These are phyloP conservation scores for Mycena sp. DNA, from an alignment of 1,284 basidiomycete genomes.

Conservation along the genomic window DNA sequence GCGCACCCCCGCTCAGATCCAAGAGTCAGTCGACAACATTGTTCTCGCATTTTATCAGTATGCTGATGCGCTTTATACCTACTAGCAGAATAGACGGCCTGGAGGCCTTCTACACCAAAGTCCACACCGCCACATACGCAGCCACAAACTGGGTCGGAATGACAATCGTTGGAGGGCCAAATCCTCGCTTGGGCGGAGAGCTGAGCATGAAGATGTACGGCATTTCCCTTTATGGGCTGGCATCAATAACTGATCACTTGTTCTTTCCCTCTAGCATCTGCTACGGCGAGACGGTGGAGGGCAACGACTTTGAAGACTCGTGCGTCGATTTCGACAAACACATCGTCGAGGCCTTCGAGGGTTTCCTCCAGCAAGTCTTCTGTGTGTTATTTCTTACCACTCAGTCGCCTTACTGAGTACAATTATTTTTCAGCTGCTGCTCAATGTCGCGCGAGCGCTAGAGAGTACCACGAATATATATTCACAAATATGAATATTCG, in stretches of 20 bases:
- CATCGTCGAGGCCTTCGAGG: not conserved
- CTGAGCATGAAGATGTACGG: not conserved
- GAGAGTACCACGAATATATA: no score
- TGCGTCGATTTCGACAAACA: slow-evolving; percentile 12
- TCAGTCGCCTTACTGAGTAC: no score
- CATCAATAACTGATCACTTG: not conserved
- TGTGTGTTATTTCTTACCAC: slow-evolving; percentile 1
- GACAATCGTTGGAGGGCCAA: slow-evolving; percentile 2
- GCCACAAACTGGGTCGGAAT: not conserved
- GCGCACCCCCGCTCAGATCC: not conserved
- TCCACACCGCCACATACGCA: not conserved
- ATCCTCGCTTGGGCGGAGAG: not conserved
- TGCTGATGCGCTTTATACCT: not conserved
- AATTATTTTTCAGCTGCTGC: no score
- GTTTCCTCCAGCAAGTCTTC: not conserved
- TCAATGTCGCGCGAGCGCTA: no score
- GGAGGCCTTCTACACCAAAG: not conserved
- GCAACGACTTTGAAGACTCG: slow-evolving; percentile 18
- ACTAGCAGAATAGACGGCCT: not conserved
- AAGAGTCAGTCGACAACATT: not conserved
- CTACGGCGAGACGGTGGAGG: slow-evolving; percentile 3
- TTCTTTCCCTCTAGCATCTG: not conserved
- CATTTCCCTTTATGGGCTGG: not conserved
- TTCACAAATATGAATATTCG: no score
- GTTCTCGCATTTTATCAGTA: not conserved